Conservation (phyloP, 129 eudicot genomes). For the Ambrosia trifida region DNA sequence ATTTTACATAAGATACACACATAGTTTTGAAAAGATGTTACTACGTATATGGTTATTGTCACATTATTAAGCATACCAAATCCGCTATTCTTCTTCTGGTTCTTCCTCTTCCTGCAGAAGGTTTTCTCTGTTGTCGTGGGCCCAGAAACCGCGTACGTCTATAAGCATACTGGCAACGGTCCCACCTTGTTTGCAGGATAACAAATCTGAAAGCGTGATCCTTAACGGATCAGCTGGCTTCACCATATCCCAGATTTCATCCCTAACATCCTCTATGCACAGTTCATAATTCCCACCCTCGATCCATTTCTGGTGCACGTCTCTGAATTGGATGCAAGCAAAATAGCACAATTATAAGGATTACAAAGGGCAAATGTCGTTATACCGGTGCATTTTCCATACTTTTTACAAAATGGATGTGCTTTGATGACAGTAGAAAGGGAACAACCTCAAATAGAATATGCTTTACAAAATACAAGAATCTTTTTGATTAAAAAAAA, state of each 20-base stretch:
- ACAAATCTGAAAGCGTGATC: constrained; percentile 72
- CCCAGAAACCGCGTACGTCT: constrained; percentile 98
- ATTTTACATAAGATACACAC: constrained; percentile 25
- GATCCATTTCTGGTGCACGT: constrained; percentile 97
- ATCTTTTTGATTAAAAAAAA: neutral
- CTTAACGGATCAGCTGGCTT: constrained; percentile 81
- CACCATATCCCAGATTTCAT: constrained; percentile 99
- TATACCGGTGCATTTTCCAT: neutral
- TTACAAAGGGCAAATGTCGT: neutral
- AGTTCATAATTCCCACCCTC: constrained; percentile 95
- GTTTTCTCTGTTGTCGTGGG: constrained; percentile 93
- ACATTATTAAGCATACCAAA: neutral
- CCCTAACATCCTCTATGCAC: constrained; percentile 93
- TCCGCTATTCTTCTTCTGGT: constrained; percentile 68
- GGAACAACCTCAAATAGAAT: neutral
- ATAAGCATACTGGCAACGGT: constrained; percentile 97
- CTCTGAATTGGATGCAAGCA: constrained; percentile 48
- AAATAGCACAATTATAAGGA: neutral
- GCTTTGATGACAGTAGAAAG: constrained; percentile 1
- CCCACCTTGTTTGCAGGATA: constrained; percentile 94
- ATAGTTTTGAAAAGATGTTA: constrained; percentile 22
- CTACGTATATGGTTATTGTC: constrained; percentile 7
- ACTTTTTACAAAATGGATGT: neutral
- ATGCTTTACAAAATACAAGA: neutral
- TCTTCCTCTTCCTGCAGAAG: constrained; percentile 99